Conservation (phyloP, 2,329 filamentous ascomycete genomes). For the Alternaria triticimaculans region DNA sequence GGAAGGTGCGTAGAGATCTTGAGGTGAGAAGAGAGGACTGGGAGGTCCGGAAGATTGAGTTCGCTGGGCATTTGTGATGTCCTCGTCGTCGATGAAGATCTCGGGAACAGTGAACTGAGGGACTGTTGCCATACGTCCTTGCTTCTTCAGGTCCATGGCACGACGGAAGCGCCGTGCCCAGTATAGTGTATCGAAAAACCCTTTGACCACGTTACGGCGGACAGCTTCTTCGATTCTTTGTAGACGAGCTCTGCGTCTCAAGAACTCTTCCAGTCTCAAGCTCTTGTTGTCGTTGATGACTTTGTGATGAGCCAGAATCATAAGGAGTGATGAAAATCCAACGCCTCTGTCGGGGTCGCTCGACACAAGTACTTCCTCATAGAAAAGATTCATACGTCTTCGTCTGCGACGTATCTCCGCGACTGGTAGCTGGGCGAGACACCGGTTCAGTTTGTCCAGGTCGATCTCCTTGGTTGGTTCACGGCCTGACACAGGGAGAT, state of each 20-base stretch:
- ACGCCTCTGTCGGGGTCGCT: conserved; percentile 90
- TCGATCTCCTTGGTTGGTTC: conserved; percentile 63
- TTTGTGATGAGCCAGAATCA: conserved; percentile 98
- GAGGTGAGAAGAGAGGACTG: conserved; percentile 44
- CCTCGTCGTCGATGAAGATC: conserved; percentile 85
- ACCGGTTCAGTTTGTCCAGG: conserved; percentile 74
- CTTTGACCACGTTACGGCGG: conserved; percentile 84
- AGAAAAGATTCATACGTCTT: conserved; percentile 89
- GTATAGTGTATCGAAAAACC: conserved; percentile 95
- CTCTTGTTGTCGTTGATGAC: conserved; percentile 98
- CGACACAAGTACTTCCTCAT: conserved; percentile 92
- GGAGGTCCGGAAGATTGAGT: conserved; percentile 42
- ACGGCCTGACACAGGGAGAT: conserved; percentile 54
- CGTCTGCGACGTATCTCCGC: conserved; percentile 76
- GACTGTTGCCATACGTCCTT: conserved; percentile 75
- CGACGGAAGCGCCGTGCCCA: conserved; percentile 84
- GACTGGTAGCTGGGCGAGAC: conserved; percentile 76
- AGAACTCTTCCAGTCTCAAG: conserved; percentile 89
- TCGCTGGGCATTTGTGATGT: conserved; percentile 54
- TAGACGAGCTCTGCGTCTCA: conserved; percentile 85
- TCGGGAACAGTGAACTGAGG: conserved; percentile 86
- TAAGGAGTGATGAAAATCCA: conserved; percentile 87
- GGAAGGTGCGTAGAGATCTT: conserved; percentile 31
- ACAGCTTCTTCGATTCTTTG: conserved; percentile 96
- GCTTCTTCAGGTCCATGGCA: conserved; percentile 72